These are phyloP conservation scores for Trifolium fragiferum DNA, from an alignment of 306 rosid species.

Conservation along the genomic window DNA sequence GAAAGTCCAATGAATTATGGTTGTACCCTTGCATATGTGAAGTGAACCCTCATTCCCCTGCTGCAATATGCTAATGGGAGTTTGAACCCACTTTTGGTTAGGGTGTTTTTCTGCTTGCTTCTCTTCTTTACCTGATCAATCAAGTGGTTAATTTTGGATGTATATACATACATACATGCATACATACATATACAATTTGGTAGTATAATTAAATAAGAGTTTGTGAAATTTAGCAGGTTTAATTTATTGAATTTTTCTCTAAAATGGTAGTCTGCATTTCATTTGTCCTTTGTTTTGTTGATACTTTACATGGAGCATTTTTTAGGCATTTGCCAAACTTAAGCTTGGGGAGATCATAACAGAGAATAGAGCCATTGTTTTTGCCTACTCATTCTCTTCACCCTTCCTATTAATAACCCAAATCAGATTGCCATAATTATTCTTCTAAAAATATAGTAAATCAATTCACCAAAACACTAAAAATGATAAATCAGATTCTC, in stretches of 20 bases:
- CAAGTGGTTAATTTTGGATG: constrained; percentile 16
- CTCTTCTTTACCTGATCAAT: constrained; percentile 19
- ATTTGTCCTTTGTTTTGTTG: constrained; percentile 3
- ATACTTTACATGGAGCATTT: constrained; percentile 26
- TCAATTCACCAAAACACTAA: background rate
- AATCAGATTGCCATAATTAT: background rate
- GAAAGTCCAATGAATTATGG: constrained; percentile 86
- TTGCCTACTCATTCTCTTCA: constrained; percentile 10
- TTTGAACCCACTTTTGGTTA: constrained; percentile 1
- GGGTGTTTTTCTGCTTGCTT: background rate
- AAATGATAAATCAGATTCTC: background rate
- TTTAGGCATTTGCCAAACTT: background rate
- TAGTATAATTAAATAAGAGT: constrained; percentile 1
- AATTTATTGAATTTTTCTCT: constrained; percentile 22
- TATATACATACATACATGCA: constrained; percentile 27
- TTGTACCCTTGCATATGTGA: constrained; percentile 88
- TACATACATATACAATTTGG: constrained; percentile 32
- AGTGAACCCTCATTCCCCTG: constrained; percentile 43
- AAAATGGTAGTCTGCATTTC: constrained; percentile 3
- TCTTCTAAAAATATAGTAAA: background rate
- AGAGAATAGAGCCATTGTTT: constrained; percentile 6
- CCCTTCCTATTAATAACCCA: constrained; percentile 21
- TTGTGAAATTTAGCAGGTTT: constrained; percentile 23
- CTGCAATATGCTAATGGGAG: constrained; percentile 31
- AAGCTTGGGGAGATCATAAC: background rate